Base-by-base conservation (phyloP, 2,329 filamentous ascomycete genomes). In the Tolypocladium capitatum region DNA sequence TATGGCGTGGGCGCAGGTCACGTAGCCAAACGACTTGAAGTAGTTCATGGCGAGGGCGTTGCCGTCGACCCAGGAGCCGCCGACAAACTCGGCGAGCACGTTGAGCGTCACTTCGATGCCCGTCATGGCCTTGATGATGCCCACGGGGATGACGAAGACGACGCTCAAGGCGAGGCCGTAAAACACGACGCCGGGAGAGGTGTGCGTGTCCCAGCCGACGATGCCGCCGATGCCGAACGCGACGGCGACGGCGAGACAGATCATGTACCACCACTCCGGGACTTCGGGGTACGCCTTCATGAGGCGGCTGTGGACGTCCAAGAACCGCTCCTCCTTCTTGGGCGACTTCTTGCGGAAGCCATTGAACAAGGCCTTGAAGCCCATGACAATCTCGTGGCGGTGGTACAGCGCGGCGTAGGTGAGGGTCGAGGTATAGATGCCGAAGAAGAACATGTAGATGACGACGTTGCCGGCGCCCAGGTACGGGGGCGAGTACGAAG, bases 361-460 rank as follows among this genome's bases (percentile, higher is more conserved):
- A 51, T 65, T 67, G 52, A 67, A 63, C 5, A 75, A 58, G 33
- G 68, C 70, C 55, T 68, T 68, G 61, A 75, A 72, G 2, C 73
- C 73, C 47, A 70, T 68, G 8, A 56, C 55, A 35, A 78, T 71
- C 52, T 77, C 73, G 46, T 69, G 66, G 4, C 73, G 68, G 55
- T 78, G 72, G 57, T 76, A 77, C 1, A 78, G 64, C 18, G 61
- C 55, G 24, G 72, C 69, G 47, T 77, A 75, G 4, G 70, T 71
- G 16, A 78, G 58, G 0, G 69, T 71, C 18, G 74, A 71, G 0
- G 74, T 66, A 53, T 77, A 77, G 30, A 75, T 70, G 45, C 68
- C 72, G 48, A 78, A 78, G 62, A 75, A 77, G 58, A 72, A 74
- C 52, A 73, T 63, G 62, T 77, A 78, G n/a, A 72, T 64, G 30